Evolutionary conservation across 495 filamentous ascomycete genomes (phyloP).

Genomic region (Umbilicaria muhlenbergii): DNA sequence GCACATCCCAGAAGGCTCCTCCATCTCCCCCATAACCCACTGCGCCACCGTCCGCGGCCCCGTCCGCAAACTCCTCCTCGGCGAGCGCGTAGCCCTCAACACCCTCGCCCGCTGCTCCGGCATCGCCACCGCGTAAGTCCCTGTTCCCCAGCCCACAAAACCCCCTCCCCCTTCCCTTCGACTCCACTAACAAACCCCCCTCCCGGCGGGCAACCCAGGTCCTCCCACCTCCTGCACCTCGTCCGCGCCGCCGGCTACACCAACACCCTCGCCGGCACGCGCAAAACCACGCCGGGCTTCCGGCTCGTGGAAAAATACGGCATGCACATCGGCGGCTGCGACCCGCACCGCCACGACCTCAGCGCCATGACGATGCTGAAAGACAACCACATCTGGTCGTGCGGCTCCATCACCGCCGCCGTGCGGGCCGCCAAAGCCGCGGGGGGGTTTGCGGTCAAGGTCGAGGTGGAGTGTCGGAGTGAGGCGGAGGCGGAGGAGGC

Average conservation of each 20-base stretch:
- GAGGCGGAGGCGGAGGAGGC: conserved; percentile 82
- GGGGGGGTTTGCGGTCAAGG: conserved; percentile 79
- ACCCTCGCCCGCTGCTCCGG: conserved; percentile 83
- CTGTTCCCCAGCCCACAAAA: background rate
- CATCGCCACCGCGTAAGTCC: conserved; percentile 52
- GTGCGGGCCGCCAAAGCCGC: conserved; percentile 70
- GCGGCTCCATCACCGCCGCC: conserved; percentile 61
- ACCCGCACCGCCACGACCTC: conserved; percentile 82
- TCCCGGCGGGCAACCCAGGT: conserved; percentile 13
- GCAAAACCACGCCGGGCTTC: conserved; percentile 95
- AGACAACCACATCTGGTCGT: conserved; percentile 93
- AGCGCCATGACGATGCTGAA: conserved; percentile 96
- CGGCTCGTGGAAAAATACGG: conserved; percentile 95
- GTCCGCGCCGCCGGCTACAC: conserved; percentile 51
- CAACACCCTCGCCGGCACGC: conserved; percentile 80
- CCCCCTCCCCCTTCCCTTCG: background rate
- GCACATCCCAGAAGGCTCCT: conserved; percentile 62
- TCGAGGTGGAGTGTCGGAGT: conserved; percentile 88
- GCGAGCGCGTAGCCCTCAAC: conserved; percentile 87
- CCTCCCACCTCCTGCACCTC: conserved; percentile 29
- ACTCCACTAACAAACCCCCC: background rate
- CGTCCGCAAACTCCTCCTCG: conserved; percentile 70
- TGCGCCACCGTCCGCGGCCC: conserved; percentile 78
- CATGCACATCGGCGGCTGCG: conserved; percentile 83
- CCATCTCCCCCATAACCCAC: conserved; percentile 39